Evolutionary conservation across 495 filamentous ascomycete genomes (phyloP).

Genomic region (Xylaria flabelliformis): DNA sequence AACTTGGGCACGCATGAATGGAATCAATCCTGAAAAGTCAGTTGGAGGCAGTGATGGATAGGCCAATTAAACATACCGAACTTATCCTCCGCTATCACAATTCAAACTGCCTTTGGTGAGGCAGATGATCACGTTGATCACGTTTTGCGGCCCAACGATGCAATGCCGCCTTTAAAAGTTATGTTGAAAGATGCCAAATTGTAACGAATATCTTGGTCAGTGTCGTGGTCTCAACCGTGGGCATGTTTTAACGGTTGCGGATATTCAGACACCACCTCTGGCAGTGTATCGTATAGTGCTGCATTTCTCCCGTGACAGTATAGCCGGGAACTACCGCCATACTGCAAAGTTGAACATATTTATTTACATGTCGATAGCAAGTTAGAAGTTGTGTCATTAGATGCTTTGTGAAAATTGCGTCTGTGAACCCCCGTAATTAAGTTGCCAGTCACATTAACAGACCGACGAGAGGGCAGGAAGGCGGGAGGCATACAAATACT

Average conservation of each 20-base stretch:
- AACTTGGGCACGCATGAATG: neutral
- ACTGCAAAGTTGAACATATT: neutral
- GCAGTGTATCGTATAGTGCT: too few relatives aligned
- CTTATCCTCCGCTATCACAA: neutral
- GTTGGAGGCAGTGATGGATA: neutral
- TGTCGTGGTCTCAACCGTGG: too few relatives aligned
- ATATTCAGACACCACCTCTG: too few relatives aligned
- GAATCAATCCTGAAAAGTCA: neutral
- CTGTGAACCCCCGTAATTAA: neutral
- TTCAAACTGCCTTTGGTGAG: neutral
- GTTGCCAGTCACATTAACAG: neutral
- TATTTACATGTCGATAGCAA: neutral
- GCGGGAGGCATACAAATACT: neutral
- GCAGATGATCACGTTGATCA: neutral
- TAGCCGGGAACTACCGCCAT: neutral
- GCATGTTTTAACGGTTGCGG: too few relatives aligned
- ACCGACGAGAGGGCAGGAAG: neutral
- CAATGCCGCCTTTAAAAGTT: neutral
- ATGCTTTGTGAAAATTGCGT: neutral
- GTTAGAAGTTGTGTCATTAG: neutral
- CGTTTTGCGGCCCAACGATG: neutral
- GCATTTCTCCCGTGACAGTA: too few relatives aligned
- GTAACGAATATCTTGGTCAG: neutral
- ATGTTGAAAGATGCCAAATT: neutral
- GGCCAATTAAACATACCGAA: neutral